Evolutionary conservation across 768 basidiomycete genomes (phyloP).

Genomic region (Trametes elegans): DNA sequence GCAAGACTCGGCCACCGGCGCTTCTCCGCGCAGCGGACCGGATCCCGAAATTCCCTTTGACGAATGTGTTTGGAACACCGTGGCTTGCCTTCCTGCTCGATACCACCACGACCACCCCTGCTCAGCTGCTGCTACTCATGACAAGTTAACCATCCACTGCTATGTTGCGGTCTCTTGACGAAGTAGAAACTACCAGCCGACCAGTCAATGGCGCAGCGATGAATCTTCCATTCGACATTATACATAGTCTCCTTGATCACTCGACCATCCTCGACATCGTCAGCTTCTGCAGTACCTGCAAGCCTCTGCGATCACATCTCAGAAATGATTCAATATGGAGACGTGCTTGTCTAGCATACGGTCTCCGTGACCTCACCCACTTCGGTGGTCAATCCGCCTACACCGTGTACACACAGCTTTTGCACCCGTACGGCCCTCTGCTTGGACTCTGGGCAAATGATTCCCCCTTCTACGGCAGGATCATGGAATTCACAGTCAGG

Average conservation of each 20-base stretch:
- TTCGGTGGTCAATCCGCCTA: slow-evolving; percentile 11
- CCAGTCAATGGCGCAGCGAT: too few species aligned
- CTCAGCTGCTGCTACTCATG: too few species aligned
- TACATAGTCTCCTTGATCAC: slow-evolving; percentile 9
- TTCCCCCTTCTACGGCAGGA: slow-evolving; percentile 20
- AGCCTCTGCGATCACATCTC: not conserved
- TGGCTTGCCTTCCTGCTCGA: too few species aligned
- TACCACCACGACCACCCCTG: too few species aligned
- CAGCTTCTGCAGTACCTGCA: slow-evolving; percentile 19
- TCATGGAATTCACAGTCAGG: slow-evolving; percentile 21
- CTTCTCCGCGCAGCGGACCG: too few species aligned
- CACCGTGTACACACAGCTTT: slow-evolving; percentile 17
- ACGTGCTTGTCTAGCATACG: slow-evolving; percentile 10
- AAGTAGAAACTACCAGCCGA: too few species aligned
- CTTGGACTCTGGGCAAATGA: slow-evolving; percentile 24
- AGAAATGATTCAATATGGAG: slow-evolving; percentile 17
- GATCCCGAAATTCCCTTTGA: too few species aligned
- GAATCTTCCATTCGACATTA: slow-evolving; percentile 19
- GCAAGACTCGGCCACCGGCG: too few species aligned
- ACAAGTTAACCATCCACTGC: too few species aligned
- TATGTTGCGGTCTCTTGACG: too few species aligned
- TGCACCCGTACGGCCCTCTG: slow-evolving; percentile 19
- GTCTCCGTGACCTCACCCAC: slow-evolving; percentile 6
- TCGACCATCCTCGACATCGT: slow-evolving; percentile 7
- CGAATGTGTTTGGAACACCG: too few species aligned